These are phyloP conservation scores for Dendrocalamus sinicus DNA, from an alignment of 176 grass and related monocot species.

Conservation along the genomic window DNA sequence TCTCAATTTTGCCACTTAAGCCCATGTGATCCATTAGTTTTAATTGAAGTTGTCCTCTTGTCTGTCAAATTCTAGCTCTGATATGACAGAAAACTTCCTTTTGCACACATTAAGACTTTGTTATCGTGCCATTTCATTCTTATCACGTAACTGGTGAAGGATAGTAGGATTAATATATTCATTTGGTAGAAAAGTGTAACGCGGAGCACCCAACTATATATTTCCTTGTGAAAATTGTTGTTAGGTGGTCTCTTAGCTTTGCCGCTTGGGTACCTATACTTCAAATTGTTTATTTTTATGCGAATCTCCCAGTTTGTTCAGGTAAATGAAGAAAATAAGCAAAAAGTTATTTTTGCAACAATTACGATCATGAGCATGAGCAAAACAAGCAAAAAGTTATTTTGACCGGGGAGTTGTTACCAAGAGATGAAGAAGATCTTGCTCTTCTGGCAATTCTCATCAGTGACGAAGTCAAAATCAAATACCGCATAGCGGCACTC, in stretches of 20 bases:
- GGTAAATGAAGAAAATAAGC: too few relatives aligned
- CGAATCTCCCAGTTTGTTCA: too few relatives aligned
- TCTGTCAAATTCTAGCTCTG: not conserved
- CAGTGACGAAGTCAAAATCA: slow-evolving; percentile 91
- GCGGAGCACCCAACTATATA: too few relatives aligned
- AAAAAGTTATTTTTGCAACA: too few relatives aligned
- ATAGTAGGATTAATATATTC: not conserved
- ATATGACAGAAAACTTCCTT: not conserved
- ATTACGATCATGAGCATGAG: not conserved
- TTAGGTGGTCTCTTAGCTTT: too few relatives aligned
- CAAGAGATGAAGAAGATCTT: slow-evolving; percentile 98
- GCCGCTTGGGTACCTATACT: too few relatives aligned
- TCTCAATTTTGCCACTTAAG: not conserved
- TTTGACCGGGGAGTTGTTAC: slow-evolving; percentile 41
- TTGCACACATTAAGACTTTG: not conserved
- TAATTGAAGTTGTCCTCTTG: not conserved
- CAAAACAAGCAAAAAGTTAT: slow-evolving; percentile 1
- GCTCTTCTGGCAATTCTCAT: slow-evolving; percentile 96
- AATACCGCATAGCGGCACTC: slow-evolving; percentile 98
- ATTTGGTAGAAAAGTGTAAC: too few relatives aligned
- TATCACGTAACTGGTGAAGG: slow-evolving; percentile 11
- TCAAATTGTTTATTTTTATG: too few relatives aligned
- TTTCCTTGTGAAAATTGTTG: too few relatives aligned
- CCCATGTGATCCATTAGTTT: not conserved
- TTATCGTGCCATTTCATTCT: not conserved